Evolutionary conservation across 371 early-diverging fungal genomes (phyloP).

Genomic region (Pancytospora epiphaga): DNA sequence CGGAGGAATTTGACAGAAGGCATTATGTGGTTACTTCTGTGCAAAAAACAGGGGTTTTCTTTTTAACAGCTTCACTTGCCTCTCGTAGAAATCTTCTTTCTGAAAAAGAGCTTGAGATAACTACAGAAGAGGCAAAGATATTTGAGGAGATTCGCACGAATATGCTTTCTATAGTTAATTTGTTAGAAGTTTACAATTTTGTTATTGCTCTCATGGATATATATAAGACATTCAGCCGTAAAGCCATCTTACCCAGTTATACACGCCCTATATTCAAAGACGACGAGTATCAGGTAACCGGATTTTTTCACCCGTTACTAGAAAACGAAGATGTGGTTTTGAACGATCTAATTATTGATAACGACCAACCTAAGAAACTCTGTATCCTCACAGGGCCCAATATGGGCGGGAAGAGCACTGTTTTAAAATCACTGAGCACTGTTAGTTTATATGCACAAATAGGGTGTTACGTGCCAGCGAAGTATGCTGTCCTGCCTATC

Average conservation of each 20-base stretch:
- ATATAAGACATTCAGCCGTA: slow-evolving; percentile 47
- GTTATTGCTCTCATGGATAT: slow-evolving; percentile 57
- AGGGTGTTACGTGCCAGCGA: slow-evolving; percentile 80
- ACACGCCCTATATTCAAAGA: slow-evolving; percentile 29
- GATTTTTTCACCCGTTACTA: slow-evolving; percentile 56
- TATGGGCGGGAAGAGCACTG: slow-evolving; percentile 76
- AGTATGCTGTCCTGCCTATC: slow-evolving; percentile 69
- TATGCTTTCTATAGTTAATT: slow-evolving; percentile 24
- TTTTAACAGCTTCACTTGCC: slow-evolving; percentile 47
- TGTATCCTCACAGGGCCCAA: slow-evolving; percentile 88
- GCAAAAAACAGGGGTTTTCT: slow-evolving; percentile 56
- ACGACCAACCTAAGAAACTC: slow-evolving; percentile 60
- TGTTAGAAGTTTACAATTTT: slow-evolving; percentile 55
- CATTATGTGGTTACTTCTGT: slow-evolving; percentile 42
- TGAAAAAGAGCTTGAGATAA: background rate
- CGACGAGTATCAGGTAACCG: background rate
- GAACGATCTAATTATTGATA: slow-evolving; percentile 68
- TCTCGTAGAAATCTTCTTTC: slow-evolving; percentile 15
- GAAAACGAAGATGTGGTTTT: slow-evolving; percentile 60
- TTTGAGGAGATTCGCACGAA: slow-evolving; percentile 22
- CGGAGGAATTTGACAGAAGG: slow-evolving; percentile 34
- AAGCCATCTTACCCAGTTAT: slow-evolving; percentile 25
- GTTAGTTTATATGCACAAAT: slow-evolving; percentile 79
- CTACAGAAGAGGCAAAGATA: slow-evolving; percentile 22
- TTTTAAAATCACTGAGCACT: slow-evolving; percentile 75